A percentile compares a stretch with the other conserved stretches of the same genome.
phyloP scores from a whole-genome alignment of 2,329 filamentous ascomycete species.

The Dothideomycetidae sp. region DNA sequence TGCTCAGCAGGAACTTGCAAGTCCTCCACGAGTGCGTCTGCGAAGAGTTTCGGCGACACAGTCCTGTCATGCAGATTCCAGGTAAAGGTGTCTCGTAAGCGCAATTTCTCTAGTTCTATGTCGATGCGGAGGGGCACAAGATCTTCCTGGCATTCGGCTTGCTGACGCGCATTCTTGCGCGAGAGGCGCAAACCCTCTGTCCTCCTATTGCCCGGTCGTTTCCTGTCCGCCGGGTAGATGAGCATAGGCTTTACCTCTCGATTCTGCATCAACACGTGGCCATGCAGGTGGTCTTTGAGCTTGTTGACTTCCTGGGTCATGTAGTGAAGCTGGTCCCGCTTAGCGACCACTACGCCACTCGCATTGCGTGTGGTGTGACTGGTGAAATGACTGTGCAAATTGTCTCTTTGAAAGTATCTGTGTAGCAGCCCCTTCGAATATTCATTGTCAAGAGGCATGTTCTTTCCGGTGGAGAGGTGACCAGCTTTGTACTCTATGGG shows the following conservation, averaged over 20 bases:
- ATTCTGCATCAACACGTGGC: conserved; percentile 22
- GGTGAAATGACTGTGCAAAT: conserved; percentile 42
- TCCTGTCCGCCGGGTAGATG: conserved; percentile 66
- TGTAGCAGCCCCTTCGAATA: conserved; percentile 33
- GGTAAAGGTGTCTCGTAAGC: conserved; percentile 91
- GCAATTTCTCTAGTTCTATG: conserved; percentile 89
- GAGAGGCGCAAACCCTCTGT: conserved; percentile 59
- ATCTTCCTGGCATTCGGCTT: conserved; percentile 84
- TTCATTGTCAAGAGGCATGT: conserved; percentile 17
- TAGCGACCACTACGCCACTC: conserved; percentile 40
- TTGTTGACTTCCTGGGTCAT: conserved; percentile 45
- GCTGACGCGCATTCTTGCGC: conserved; percentile 66
- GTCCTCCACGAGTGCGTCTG: conserved; percentile 81
- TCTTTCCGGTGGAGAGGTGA: conserved; percentile 1
- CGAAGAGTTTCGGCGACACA: conserved; percentile 66
- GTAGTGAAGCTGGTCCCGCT: conserved; percentile 41
- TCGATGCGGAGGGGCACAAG: conserved; percentile 83
- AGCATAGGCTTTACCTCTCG: conserved; percentile 51
- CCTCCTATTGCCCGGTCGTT: conserved; percentile 60
- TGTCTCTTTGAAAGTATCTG: conserved; percentile 51
- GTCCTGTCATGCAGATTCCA: conserved; percentile 95
- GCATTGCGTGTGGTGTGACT: conserved; percentile 31
- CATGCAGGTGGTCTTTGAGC: conserved; percentile 42
- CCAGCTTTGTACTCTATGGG: conserved; percentile 26
- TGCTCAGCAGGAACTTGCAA: conserved; percentile 57